Evolutionary conservation across 371 early-diverging fungal species (phyloP), one percentile per base, ranked within the genome.

Genomic region (Parasitella parasitica): DNA sequence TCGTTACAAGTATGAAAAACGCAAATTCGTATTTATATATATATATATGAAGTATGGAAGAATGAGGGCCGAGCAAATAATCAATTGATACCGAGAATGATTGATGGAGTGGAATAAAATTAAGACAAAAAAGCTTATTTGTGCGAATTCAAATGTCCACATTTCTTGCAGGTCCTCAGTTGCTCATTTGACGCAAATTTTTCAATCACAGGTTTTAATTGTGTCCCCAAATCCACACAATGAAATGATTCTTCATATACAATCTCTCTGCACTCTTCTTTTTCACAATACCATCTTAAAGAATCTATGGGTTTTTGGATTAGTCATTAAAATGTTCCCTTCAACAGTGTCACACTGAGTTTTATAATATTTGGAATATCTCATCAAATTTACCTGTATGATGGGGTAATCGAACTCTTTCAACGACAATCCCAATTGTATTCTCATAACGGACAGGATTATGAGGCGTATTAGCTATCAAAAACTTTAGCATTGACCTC

Each of bases 381-480:
- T 22, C 43, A 43, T 20, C 7, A n/a, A 36, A 38, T 75, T 72
- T 83, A 86, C 93, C 97, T 57, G 83, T 83, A 20, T 88, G 82
- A 52, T 88, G 89, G 4, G 87, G 83, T 15, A 87, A 84, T 30
- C 98, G 73, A 53, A 90, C 89, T 64, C 91, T 84, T 72, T 98
- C 98, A 59, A 97, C 82, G 5, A 98, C 98, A 27, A 98, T 71
- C n/a, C 98, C 98, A 50, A 98, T 82, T 1, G 97, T 95, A 63
- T 97, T 76, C 15, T 84, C 91, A 67, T 89, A 96, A 26, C 98
- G 85, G 35, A 93, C 89, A 11, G 98, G 98, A 72, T 94, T 95
- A 70, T 98, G 98, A 4, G 98, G 98, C 11, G 84, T 83, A 67
- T 90, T 90, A 20, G 85, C 96, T 92, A 49, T 18, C n/a, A n/a